Conservation (phyloP, 2,329 filamentous ascomycete genomes). For the Elsinoe necatrix region DNA sequence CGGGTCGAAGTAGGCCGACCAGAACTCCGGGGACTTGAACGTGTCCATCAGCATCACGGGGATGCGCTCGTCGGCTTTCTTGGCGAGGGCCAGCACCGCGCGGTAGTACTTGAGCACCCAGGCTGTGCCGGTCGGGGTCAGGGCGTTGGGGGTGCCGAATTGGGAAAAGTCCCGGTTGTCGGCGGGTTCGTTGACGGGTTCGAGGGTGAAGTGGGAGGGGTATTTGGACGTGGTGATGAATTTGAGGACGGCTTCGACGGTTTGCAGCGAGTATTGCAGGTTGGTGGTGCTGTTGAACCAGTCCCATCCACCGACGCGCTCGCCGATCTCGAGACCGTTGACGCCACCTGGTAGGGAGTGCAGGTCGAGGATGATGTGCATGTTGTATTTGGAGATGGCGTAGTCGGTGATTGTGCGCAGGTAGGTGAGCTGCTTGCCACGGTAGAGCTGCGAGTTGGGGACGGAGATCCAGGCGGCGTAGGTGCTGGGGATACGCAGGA, state of each 20-base stretch:
- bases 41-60: conserved; percentile 13
- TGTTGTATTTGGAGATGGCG: conserved; percentile 29
- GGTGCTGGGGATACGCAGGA: conserved; percentile 17
- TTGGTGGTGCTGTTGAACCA: conserved; percentile 33
- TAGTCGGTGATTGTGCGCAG: conserved; percentile 22
- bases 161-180: conserved; percentile 27
- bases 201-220: conserved; percentile 29
- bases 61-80: conserved; percentile 11
- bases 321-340: conserved; percentile 26
- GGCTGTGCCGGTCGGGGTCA: conserved; percentile 25
- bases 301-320: conserved; percentile 24
- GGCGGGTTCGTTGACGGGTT: conserved; percentile 32
- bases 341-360: conserved; percentile 30
- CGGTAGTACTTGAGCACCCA: conserved; percentile 29
- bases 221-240: conserved; percentile 28
- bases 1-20: conserved; percentile 12
- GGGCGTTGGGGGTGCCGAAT: conserved; percentile 28
- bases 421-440: conserved; percentile 16
- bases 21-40: conserved; percentile 14
- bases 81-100: conserved; percentile 1
- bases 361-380: conserved; percentile 31
- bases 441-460: conserved; percentile 16
- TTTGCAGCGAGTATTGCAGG: conserved; percentile 28
- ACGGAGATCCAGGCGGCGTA: conserved; percentile 18
- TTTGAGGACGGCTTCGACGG: conserved; percentile 27